These are phyloP conservation scores for Exophiala xenobiotica DNA, from an alignment of 2,329 filamentous ascomycete species.

Conservation along the genomic window DNA sequence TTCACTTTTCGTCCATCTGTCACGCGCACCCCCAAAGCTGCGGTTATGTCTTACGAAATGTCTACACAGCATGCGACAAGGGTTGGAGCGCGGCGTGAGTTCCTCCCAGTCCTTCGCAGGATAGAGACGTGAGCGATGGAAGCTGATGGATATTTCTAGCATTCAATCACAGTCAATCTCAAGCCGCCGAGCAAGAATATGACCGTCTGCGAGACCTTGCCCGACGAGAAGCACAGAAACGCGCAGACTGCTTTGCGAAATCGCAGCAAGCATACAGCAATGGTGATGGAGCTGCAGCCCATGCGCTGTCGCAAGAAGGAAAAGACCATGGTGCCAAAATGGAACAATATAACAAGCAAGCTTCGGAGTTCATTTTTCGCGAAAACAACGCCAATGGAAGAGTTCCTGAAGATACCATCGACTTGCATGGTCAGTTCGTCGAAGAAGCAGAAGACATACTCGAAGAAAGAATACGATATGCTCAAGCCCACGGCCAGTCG, in stretches of 20 bases:
- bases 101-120: neutral
- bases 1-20: no score
- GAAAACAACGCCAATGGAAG: conserved; percentile 82
- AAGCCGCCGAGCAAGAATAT: conserved; percentile 78
- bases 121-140: neutral
- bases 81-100: conserved; percentile 29
- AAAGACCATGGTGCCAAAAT: conserved; percentile 81
- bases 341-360: conserved; percentile 86
- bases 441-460: conserved; percentile 92
- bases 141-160: conserved; percentile 48
- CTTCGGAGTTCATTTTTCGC: conserved; percentile 90
- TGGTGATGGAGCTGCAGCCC: conserved; percentile 81
- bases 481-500: conserved; percentile 68
- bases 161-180: conserved; percentile 70
- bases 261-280: conserved; percentile 75
- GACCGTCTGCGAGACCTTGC: conserved; percentile 84
- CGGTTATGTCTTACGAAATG: conserved; percentile 44
- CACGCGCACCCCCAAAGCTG: no score
- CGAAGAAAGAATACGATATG: conserved; percentile 78
- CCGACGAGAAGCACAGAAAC: conserved; percentile 74
- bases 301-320: conserved; percentile 78
- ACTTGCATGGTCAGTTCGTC: conserved; percentile 91
- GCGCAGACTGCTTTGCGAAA: conserved; percentile 74
- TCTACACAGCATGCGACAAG: conserved; percentile 37
- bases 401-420: conserved; percentile 78